Evolutionary conservation across 345 rosid species (phyloP), one percentile per base, ranked within the genome.

Genomic region (Pistacia integerrima): DNA sequence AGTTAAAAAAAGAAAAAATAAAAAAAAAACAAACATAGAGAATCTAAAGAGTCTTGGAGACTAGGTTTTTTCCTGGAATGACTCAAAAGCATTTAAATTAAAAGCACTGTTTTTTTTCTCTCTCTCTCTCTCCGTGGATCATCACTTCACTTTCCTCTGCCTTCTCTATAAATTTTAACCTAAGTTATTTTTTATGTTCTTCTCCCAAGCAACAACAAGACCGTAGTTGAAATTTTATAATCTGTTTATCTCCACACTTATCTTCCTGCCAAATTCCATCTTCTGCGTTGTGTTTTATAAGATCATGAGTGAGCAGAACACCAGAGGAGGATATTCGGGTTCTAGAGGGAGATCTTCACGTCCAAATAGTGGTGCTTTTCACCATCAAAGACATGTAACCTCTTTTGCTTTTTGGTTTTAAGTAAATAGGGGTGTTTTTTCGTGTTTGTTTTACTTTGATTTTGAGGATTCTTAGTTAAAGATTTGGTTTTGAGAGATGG

Each of bases 301-400:
- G 54, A 72, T 73, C 68, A 84, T 87, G 87, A 71, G 69, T 70
- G 70, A 44, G 66, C 6, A 52, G 22, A 11, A 74, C 49, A 41
- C 33, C 9, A 63, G 78, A 56, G 70, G 69, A 46, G 59, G 36
- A 41, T 52, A 28, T 55, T 2, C 49, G 5, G 65, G 66, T 72
- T 64, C 69, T 28, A 9, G 80, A 18, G 79, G 84, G 0, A 73
- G 82, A 67, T 63, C 68, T 17, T 49, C 61, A 46, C 67, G 63
- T 33, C 11, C 76, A 10, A 46, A 56, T 28, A 52, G 33, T 20
- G 35, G 1, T 46, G 4, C 0, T 64, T 13, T 55, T 66, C 77
- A 79, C 51, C 55, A 11, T 10, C 61, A 41, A 41, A 69, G 35
- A 16, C 77, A 52, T 68, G 86, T 86, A 82, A 74, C 14, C n/a